Percentiles rank a stretch among this genome's conserved stretches.
Conservation (phyloP, 179 eudicot species). For the Silene vulgaris region DNA sequence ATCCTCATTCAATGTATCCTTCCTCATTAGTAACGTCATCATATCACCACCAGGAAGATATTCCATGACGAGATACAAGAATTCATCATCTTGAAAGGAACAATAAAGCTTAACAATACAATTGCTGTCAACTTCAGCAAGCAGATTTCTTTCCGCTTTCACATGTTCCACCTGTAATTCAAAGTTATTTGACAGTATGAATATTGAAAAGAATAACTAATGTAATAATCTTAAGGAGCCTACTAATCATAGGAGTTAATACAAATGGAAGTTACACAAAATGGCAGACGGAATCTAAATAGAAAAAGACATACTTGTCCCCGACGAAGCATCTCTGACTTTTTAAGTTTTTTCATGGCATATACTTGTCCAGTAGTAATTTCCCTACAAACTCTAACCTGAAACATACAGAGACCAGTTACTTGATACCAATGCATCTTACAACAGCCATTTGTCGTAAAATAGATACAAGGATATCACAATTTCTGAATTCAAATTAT, state of each 20-base stretch:
- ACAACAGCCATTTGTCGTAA: not conserved
- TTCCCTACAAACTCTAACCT: conserved; percentile 87
- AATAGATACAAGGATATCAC: conserved; percentile 5
- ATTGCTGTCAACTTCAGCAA: conserved; percentile 92
- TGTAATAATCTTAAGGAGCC: not conserved
- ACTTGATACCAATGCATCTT: not conserved
- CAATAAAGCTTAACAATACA: conserved; percentile 87
- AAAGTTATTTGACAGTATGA: conserved; percentile 10
- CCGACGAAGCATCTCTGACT: conserved; percentile 94
- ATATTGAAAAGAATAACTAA: not conserved
- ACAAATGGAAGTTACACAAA: not conserved
- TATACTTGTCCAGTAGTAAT: conserved; percentile 68
- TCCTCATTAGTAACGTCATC: conserved; percentile 96
- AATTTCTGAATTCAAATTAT: not conserved
- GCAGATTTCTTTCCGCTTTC: conserved; percentile 89
- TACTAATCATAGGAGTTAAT: not conserved
- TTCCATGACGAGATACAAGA: conserved; percentile 83
- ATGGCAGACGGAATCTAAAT: conserved; percentile 10
- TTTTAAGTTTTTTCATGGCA: conserved; percentile 87
- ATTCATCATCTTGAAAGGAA: conserved; percentile 92
- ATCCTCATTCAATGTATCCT: conserved; percentile 76
- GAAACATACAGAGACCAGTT: conserved; percentile 22
- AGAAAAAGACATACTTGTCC: conserved; percentile 60
- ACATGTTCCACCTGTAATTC: conserved; percentile 79
- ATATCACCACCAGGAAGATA: conserved; percentile 97